These are phyloP conservation scores for Luffa acutangula DNA, from an alignment of 306 rosid species.

Conservation along the genomic window DNA sequence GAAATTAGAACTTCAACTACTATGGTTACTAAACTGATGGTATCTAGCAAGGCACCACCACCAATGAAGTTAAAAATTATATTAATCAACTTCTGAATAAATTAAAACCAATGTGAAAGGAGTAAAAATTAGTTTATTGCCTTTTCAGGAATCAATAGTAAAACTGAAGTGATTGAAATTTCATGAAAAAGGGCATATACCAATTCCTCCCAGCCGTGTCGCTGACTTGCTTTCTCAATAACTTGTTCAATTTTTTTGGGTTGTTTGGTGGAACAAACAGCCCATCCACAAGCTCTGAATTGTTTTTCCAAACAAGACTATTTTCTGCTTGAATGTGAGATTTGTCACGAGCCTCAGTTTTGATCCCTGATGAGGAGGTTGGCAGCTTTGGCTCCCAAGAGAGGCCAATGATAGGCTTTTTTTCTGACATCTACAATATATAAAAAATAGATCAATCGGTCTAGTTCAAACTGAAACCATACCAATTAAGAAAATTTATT, in stretches of 20 bases:
- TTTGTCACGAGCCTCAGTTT: conserved; percentile 13
- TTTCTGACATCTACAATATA: conserved; percentile 30
- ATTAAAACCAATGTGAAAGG: neutral
- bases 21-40: neutral
- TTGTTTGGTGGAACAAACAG: conserved; percentile 66
- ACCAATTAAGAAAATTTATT: neutral
- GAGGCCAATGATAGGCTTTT: conserved; percentile 43
- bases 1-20: neutral
- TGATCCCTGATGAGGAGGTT: conserved; percentile 20
- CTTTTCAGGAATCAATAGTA: neutral
- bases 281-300: conserved; percentile 61
- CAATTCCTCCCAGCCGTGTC: conserved; percentile 64
- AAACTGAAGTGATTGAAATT: neutral
- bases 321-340: conserved; percentile 23
- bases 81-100: neutral
- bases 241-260: conserved; percentile 51
- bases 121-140: neutral
- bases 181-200: conserved; percentile 21
- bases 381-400: conserved; percentile 75
- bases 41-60: neutral
- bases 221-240: conserved; percentile 47
- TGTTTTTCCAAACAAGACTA: conserved; percentile 45
- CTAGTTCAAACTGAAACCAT: neutral
- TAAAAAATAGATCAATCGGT: neutral
- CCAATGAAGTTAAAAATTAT: neutral